Evolutionary conservation across 768 basidiomycete genomes (phyloP).

Genomic region (Saitozyma sp.): DNA sequence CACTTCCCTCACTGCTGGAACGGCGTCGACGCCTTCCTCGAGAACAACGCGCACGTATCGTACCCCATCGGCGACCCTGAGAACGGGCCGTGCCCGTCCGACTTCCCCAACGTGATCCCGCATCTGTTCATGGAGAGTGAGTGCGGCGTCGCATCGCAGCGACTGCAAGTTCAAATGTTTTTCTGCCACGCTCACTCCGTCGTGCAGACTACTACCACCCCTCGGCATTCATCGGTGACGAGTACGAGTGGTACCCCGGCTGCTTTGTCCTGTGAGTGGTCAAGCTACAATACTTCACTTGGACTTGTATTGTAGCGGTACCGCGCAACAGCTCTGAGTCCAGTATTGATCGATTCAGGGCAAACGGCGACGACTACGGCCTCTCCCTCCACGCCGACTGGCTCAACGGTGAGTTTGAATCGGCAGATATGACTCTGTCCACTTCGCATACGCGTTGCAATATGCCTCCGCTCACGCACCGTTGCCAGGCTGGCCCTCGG

Average conservation of each 20-base stretch:
- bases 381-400: conserved; percentile 33
- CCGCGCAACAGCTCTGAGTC: no score
- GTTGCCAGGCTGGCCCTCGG: conserved; percentile 18
- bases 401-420: conserved; percentile 32
- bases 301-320: no score
- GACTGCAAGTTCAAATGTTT: background rate
- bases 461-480: background rate
- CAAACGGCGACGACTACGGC: conserved; percentile 31
- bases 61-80: conserved; percentile 24
- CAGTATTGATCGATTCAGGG: conserved; percentile 9
- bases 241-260: conserved; percentile 40
- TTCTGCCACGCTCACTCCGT: no score
- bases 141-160: background rate
- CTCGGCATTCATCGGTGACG: conserved; percentile 17
- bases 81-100: conserved; percentile 23
- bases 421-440: no score
- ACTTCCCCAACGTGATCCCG: conserved; percentile 23
- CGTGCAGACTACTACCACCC: conserved; percentile 27
- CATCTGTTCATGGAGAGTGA: conserved; percentile 32
- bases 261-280: conserved; percentile 31
- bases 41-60: conserved; percentile 30
- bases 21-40: conserved; percentile 25
- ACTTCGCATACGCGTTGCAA: background rate
- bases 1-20: conserved; percentile 39
- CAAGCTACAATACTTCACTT: background rate